Percentiles rank a stretch among this genome's conserved stretches.
Evolutionary conservation across 768 basidiomycete species (phyloP).

Genomic region (Tulasnella sp.): DNA sequence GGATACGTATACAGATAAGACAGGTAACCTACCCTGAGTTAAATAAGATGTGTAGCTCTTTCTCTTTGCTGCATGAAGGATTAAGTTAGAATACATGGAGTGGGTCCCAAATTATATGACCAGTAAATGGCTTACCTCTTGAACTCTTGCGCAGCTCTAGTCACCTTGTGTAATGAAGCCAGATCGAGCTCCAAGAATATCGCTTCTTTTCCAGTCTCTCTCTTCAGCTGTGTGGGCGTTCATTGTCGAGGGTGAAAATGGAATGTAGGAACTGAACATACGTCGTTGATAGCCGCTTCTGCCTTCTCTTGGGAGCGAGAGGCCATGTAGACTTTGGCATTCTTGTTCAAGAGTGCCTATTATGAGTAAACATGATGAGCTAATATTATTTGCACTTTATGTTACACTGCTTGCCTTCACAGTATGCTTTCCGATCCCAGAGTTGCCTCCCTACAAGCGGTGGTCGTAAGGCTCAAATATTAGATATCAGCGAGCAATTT

Average conservation of each 20-base stretch:
- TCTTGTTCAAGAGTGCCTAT: constrained; percentile 14
- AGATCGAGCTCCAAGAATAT: constrained; percentile 19
- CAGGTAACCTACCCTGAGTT: constrained; percentile 15
- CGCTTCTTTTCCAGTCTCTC: constrained; percentile 8
- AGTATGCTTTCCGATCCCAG: constrained; percentile 12
- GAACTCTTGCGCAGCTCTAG: constrained; percentile 17
- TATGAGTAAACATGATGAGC: neutral
- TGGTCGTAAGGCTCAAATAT: neutral
- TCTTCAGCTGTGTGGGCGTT: neutral
- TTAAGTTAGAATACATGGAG: neutral
- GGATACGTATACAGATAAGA: neutral
- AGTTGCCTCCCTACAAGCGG: neutral
- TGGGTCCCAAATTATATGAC: neutral
- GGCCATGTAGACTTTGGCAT: constrained; percentile 21
- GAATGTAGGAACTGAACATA: neutral
- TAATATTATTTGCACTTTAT: neutral
- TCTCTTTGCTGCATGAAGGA: constrained; percentile 6
- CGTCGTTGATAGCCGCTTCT: constrained; percentile 14
- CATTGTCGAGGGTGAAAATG: neutral
- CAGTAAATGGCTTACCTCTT: neutral
- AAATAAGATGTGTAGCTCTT: constrained; percentile 17
- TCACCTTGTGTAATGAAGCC: constrained; percentile 16
- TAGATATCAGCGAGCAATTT: neutral
- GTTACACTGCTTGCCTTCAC: neutral
- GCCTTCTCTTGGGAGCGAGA: constrained; percentile 9